phyloP scores from a whole-genome alignment of 2,329 filamentous ascomycete species.

The Claviceps humidiphila region DNA sequence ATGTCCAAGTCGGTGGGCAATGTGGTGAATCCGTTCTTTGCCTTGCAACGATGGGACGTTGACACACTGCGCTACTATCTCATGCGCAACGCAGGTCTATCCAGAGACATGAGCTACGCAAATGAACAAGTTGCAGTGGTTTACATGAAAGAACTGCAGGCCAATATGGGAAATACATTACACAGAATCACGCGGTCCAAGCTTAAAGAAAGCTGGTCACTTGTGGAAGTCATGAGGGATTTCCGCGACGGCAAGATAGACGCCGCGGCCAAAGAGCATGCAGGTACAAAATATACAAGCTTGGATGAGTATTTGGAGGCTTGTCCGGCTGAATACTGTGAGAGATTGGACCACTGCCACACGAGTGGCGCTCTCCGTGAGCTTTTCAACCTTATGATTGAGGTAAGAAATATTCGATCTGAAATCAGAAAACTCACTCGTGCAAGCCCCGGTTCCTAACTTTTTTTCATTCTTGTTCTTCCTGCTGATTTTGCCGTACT shows the following conservation, averaged over 20 bases:
- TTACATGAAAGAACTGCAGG: constrained; percentile 69
- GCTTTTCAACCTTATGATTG: constrained; percentile 48
- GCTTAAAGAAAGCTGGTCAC: constrained; percentile 43
- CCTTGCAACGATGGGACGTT: constrained; percentile 74
- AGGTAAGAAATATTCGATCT: constrained; percentile 28
- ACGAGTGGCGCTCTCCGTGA: constrained; percentile 50
- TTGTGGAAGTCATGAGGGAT: constrained; percentile 40
- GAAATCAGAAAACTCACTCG: no score
- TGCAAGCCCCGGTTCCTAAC: not conserved
- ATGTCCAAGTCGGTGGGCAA: constrained; percentile 97
- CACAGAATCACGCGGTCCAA: constrained; percentile 56
- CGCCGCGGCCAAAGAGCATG: not conserved
- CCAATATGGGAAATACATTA: constrained; percentile 68
- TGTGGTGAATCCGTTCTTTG: constrained; percentile 87
- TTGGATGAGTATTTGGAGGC: constrained; percentile 13
- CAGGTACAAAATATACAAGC: constrained; percentile 12
- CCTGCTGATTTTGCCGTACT: no score
- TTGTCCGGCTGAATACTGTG: constrained; percentile 20
- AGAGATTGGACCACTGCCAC: constrained; percentile 50
- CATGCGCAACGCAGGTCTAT: constrained; percentile 63
- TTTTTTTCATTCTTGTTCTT: not conserved
- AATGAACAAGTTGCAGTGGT: constrained; percentile 61
- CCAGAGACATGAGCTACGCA: constrained; percentile 70
- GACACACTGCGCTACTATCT: constrained; percentile 88
- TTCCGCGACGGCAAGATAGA: constrained; percentile 16